Evolutionary conservation across 768 basidiomycete genomes (phyloP).

Genomic region (Dioszegia aurantiaca): DNA sequence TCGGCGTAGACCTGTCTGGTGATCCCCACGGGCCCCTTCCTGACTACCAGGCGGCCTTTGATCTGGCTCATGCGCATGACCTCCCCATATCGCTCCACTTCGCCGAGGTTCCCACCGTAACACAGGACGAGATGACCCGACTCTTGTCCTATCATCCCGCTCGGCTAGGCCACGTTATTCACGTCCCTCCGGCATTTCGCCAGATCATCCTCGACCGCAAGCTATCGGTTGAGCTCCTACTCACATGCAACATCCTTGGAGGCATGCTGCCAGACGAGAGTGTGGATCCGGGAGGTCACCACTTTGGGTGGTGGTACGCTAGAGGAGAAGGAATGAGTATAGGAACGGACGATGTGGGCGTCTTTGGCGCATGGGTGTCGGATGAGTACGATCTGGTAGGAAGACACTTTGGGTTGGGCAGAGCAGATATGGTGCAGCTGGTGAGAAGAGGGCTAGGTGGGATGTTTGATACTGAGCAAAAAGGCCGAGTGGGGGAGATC

Average conservation of each 20-base stretch:
- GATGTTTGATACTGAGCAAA: slow-evolving; percentile 8
- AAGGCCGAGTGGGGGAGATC: background rate
- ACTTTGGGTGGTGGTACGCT: slow-evolving; percentile 24
- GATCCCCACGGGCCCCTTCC: slow-evolving; percentile 13
- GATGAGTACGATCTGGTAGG: slow-evolving; percentile 20
- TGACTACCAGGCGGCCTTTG: slow-evolving; percentile 12
- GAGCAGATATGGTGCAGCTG: slow-evolving; percentile 17
- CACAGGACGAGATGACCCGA: slow-evolving; percentile 9
- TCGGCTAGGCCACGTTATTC: slow-evolving; percentile 24
- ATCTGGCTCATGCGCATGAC: slow-evolving; percentile 1
- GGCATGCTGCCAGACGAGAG: slow-evolving; percentile 21
- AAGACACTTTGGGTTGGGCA: slow-evolving; percentile 19
- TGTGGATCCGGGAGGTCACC: slow-evolving; percentile 14
- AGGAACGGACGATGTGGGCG: slow-evolving; percentile 27
- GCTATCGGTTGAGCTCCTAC: slow-evolving; percentile 22
- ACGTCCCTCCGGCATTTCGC: slow-evolving; percentile 15
- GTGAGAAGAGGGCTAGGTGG: slow-evolving; percentile 15
- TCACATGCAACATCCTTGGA: slow-evolving; percentile 27
- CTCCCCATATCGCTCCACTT: slow-evolving; percentile 21
- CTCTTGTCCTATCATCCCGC: slow-evolving; percentile 18
- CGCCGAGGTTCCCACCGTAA: slow-evolving; percentile 19
- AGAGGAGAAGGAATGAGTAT: slow-evolving; percentile 15
- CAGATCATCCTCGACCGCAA: slow-evolving; percentile 9
- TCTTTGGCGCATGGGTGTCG: slow-evolving; percentile 16
- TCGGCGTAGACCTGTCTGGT: slow-evolving; percentile 25